phyloP scores from a whole-genome alignment of 2,329 filamentous ascomycete species.

The Colletotrichum phormii region DNA sequence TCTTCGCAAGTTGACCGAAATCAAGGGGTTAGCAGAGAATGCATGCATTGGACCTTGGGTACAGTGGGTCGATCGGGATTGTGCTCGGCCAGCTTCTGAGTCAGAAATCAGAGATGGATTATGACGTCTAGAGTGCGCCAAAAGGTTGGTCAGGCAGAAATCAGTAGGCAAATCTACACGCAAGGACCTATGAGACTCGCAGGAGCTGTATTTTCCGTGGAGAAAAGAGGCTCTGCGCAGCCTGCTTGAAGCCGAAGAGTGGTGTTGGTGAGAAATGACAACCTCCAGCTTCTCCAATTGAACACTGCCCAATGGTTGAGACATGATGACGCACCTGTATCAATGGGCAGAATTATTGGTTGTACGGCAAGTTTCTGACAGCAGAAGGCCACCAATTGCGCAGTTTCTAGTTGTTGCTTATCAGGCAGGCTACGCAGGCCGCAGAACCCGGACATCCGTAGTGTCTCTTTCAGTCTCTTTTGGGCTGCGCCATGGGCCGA shows the following conservation, averaged over 20 bases:
- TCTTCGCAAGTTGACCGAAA: background rate
- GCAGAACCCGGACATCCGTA: background rate
- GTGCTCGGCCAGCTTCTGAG: background rate
- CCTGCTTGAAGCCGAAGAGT: background rate
- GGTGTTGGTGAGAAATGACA: background rate
- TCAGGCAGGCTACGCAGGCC: slow-evolving; percentile 1
- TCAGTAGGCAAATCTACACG: background rate
- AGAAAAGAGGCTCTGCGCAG: background rate
- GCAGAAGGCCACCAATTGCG: background rate
- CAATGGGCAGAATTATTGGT: background rate
- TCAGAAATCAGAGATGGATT: background rate
- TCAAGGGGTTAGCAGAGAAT: background rate
- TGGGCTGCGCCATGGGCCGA: background rate
- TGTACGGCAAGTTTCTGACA: background rate
- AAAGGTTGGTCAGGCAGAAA: background rate
- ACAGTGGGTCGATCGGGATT: background rate
- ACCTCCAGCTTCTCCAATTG: background rate
- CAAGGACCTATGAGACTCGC: background rate
- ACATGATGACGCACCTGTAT: background rate
- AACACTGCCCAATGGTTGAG: background rate
- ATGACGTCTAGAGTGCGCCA: background rate
- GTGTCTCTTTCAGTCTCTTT: background rate
- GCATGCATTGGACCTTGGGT: background rate
- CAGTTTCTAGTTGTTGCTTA: background rate
- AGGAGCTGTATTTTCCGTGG: background rate